These are phyloP conservation scores for Arthrobotrys musiformis DNA, from an alignment of 2,329 filamentous ascomycete genomes.

Conservation along the genomic window DNA sequence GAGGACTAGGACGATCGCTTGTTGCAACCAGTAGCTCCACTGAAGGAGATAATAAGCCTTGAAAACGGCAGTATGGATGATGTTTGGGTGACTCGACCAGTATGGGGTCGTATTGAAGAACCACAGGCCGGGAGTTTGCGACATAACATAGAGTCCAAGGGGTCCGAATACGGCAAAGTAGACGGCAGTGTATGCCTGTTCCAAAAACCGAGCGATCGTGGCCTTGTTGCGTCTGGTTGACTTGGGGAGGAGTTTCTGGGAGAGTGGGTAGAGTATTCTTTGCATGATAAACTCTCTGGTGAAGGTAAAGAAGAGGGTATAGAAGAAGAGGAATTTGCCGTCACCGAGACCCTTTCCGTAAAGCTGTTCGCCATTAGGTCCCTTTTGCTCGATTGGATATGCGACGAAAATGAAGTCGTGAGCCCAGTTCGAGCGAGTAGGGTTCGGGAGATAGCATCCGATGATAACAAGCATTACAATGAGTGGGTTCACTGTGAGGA, in stretches of 20 bases:
- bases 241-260: slow-evolving; percentile 65
- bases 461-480: slow-evolving; percentile 73
- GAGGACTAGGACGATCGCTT: slow-evolving; percentile 85
- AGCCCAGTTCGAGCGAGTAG: slow-evolving; percentile 79
- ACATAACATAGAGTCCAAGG: slow-evolving; percentile 90
- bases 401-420: slow-evolving; percentile 88
- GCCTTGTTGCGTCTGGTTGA: slow-evolving; percentile 67
- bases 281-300: slow-evolving; percentile 98
- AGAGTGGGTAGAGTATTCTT: slow-evolving; percentile 80
- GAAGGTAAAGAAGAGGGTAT: slow-evolving; percentile 88
- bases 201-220: slow-evolving; percentile 93
- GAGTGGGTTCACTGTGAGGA: slow-evolving; percentile 70
- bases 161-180: slow-evolving; percentile 88
- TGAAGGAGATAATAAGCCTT: slow-evolving; percentile 97
- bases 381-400: slow-evolving; percentile 73
- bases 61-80: slow-evolving; percentile 80
- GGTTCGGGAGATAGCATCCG: slow-evolving; percentile 77
- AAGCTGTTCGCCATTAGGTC: slow-evolving; percentile 34
- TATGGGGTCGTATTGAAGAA: slow-evolving; percentile 85
- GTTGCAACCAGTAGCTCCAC: slow-evolving; percentile 94
- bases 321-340: slow-evolving; percentile 87
- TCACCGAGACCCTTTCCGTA: slow-evolving; percentile 93
- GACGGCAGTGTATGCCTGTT: slow-evolving; percentile 91
- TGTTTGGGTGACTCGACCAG: slow-evolving; percentile 89
- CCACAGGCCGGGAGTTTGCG: slow-evolving; percentile 89